A percentile compares a stretch with the other conserved stretches of the same genome.
Conservation (phyloP, 208 protist genomes). For the Hexamita inflata region DNA sequence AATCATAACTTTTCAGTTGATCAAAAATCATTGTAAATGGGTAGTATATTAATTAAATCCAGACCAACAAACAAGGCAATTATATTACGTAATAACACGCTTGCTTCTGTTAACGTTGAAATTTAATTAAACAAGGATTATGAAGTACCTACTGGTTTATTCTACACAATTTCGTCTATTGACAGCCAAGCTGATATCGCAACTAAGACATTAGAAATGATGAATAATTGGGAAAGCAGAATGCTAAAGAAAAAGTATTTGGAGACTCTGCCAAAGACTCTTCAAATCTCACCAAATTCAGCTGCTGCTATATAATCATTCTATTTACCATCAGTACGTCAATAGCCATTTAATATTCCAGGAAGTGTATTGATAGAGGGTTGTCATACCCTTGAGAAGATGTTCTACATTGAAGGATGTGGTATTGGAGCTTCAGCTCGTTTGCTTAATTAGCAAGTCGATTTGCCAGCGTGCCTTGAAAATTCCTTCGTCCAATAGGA, state of each 20-base stretch:
- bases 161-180: too few relatives aligned
- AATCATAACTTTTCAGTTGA: neutral
- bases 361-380: neutral
- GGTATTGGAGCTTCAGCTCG: neutral
- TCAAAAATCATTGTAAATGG: neutral
- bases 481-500: conserved; percentile 9
- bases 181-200: too few relatives aligned
- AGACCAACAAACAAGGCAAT: neutral
- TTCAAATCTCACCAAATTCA: neutral
- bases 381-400: neutral
- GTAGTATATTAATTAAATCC: neutral
- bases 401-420: neutral
- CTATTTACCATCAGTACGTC: neutral
- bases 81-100: neutral
- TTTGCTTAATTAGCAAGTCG: neutral
- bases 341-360: neutral
- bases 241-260: conserved; percentile 7
- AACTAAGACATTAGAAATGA: neutral
- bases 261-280: neutral
- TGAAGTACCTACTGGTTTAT: neutral
- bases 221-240: conserved; percentile 7
- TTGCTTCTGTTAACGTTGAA: neutral
- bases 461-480: neutral
- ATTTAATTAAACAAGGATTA: neutral
- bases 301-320: neutral